A percentile compares a stretch with the other conserved stretches of the same genome.
Evolutionary conservation across 1,139 yeast genomes (phyloP).

Genomic region (Komagataea norvegica): DNA sequence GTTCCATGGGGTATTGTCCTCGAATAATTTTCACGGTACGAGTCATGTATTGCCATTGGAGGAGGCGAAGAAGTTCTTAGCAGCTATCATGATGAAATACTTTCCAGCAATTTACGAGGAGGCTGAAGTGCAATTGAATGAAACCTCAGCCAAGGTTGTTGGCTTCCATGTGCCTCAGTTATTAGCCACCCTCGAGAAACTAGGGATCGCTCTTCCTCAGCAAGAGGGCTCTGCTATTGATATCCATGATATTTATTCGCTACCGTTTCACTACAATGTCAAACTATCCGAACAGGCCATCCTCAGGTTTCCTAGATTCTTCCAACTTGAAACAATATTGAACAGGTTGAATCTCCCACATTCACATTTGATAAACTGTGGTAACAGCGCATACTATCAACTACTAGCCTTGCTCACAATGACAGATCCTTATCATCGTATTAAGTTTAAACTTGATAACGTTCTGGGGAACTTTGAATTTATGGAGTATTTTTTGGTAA

Average conservation of each 20-base stretch:
- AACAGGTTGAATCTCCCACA: conserved; percentile 51
- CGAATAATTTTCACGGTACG: conserved; percentile 53
- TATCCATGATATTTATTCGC: conserved; percentile 9
- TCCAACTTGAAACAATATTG: conserved; percentile 50
- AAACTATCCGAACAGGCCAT: conserved; percentile 2
- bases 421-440: conserved; percentile 17
- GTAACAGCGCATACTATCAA: conserved; percentile 71
- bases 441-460: conserved; percentile 13
- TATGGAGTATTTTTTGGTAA: conserved; percentile 13
- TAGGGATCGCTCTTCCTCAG: too few species aligned
- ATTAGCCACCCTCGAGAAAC: neutral
- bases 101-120: neutral
- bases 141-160: neutral
- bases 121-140: neutral
- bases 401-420: conserved; percentile 27
- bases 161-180: neutral
- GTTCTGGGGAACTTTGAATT: conserved; percentile 12
- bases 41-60: conserved; percentile 39
- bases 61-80: conserved; percentile 39
- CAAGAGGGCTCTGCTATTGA: too few species aligned
- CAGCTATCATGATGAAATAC: conserved; percentile 32
- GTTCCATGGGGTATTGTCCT: conserved; percentile 36
- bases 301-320: conserved; percentile 5
- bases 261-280: conserved; percentile 12
- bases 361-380: conserved; percentile 65